Evolutionary conservation across 2,329 filamentous ascomycete genomes (phyloP), one percentile per base, ranked within the genome.

Genomic region (Bipolaris sorokiniana): DNA sequence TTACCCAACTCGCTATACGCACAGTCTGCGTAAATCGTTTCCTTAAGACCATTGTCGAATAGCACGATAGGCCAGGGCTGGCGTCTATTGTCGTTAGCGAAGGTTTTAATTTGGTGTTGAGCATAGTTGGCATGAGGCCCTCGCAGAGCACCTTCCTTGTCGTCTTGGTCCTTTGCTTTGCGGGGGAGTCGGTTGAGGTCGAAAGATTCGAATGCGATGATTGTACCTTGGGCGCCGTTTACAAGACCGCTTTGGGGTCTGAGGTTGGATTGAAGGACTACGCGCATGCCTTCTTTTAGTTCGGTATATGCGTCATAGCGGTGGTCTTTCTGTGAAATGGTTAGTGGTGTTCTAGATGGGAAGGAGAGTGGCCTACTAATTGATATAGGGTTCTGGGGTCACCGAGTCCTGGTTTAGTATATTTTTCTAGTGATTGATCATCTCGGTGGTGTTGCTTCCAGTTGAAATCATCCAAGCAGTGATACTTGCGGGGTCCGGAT

Each of bases 231-330:
- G 6, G 70, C 67, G 2, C 75, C 75, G 46, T 77, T 77, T 2
- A 76, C 73, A 1, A 77, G 67, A 9, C 70, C 73, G 0, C 46
- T 26, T 1, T 16, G 5, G 3, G 71, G 64, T 15, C 74, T 78
- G 6, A 86, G 67, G 54, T 86, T 86, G 15, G 76, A 73, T 3
- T 84, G 78, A 1, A 86, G 75, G 5, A 86, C 78, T 5, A 86
- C 82, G 2, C 80, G 76, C 79, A 83, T 83, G 18, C 79, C 80
- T 33, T 76, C 64, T 54, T 85, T 85, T 13, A 85, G 73, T 51
- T 80, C 65, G 13, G 83, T 66, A 2, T 68, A 61, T 0, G 73
- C 62, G 10, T 81, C 79, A 50, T 79, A 83, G 1, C 80, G 77
- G 59, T 85, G 82, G 13, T 83, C 80, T 42, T 53, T 61, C 59